Percentiles rank a stretch among this genome's conserved stretches.
Evolutionary conservation across 805 yeast genomes (phyloP).

Genomic region (Candida awuae): DNA sequence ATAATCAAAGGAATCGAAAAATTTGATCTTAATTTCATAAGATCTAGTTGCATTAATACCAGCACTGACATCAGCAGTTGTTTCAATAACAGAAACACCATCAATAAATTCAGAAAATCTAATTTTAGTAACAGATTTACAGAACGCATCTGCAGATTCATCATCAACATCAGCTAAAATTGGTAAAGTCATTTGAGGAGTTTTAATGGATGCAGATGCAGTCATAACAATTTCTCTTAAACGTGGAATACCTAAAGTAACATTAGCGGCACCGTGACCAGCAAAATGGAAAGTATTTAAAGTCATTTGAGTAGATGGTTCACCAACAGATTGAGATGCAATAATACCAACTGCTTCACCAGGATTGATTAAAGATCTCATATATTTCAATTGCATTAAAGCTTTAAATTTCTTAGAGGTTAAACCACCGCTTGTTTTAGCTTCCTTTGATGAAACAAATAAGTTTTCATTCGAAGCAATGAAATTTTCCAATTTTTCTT

Average conservation of each 20-base stretch:
- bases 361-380: constrained; percentile 90
- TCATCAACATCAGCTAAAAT: constrained; percentile 71
- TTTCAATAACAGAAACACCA: constrained; percentile 77
- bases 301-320: constrained; percentile 99
- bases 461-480: constrained; percentile 46
- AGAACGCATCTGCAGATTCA: constrained; percentile 84
- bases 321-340: constrained; percentile 98
- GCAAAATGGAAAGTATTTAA: constrained; percentile 96
- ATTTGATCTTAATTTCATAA: constrained; percentile 64
- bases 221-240: constrained; percentile 99
- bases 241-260: constrained; percentile 98
- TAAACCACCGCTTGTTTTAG: constrained; percentile 38
- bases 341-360: constrained; percentile 98
- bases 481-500: constrained; percentile 66
- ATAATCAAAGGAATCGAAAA: constrained; percentile 72
- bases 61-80: constrained; percentile 53
- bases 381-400: constrained; percentile 95
- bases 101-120: constrained; percentile 84
- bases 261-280: constrained; percentile 99
- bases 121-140: constrained; percentile 81
- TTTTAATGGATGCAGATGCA: constrained; percentile 87
- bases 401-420: constrained; percentile 85
- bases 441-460: constrained; percentile 48
- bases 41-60: constrained; percentile 45
- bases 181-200: constrained; percentile 98